A percentile compares a stretch with the other conserved stretches of the same genome.
Evolutionary conservation across 176 grass and related monocot species (phyloP).

Genomic region (bread wheat (Triticum aestivum)): DNA sequence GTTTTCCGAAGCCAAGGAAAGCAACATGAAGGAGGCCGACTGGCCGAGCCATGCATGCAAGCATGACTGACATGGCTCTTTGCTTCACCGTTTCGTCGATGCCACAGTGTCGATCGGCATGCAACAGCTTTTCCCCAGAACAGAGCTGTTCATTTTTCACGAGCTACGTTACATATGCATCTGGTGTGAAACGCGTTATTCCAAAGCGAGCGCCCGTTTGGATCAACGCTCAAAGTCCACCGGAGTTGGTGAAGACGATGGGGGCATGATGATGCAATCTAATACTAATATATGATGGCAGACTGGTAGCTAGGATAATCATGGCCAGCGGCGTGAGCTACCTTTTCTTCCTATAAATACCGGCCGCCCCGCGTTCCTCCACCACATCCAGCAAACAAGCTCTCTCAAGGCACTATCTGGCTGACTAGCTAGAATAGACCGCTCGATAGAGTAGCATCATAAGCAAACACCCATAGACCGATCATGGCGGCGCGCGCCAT

Average conservation of each 20-base stretch:
- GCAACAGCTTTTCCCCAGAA: not conserved
- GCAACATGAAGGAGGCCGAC: not conserved
- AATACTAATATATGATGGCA: not conserved
- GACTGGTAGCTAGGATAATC: not conserved
- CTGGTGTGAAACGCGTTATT: constrained; percentile 10
- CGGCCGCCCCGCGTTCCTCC: not conserved
- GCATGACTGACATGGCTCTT: not conserved
- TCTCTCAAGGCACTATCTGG: constrained; percentile 1
- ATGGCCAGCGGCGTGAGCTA: not conserved
- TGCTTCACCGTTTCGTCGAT: not conserved
- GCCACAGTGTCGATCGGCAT: not conserved
- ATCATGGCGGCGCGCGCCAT: not conserved
- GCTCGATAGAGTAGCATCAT: not conserved
- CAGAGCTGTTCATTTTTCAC: not conserved
- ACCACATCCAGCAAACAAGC: not conserved
- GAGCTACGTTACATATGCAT: not conserved
- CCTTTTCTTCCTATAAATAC: not conserved
- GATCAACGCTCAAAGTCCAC: constrained; percentile 3
- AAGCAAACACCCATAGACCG: too few relatives aligned
- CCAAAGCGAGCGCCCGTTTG: not conserved
- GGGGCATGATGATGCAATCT: constrained; percentile 9
- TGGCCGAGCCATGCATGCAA: not conserved
- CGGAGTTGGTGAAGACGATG: not conserved
- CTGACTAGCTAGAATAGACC: not conserved
- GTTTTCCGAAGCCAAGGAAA: not conserved